Base-by-base conservation (phyloP, 2,329 filamentous ascomycete species). In the Boeremia exigua region DNA sequence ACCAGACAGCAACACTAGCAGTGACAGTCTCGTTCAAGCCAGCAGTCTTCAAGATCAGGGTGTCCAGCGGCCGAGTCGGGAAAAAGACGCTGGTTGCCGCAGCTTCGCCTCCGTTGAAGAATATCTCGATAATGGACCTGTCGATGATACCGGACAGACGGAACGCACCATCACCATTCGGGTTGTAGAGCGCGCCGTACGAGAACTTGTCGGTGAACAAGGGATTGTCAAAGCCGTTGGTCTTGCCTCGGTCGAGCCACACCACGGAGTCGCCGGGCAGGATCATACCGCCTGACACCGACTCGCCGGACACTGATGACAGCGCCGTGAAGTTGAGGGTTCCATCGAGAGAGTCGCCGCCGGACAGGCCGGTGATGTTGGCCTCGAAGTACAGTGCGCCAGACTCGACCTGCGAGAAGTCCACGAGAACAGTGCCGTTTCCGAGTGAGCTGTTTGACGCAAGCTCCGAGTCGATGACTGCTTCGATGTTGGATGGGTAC, bases 201-300 rank as follows among this genome's bases (percentile, higher is more conserved):
- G 72, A 76, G 66, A 86, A 83, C 60, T 82, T 82, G 58, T 85
- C 80, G 0, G 81, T 84, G 67, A 85, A 85, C 71, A 82, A 83
- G 1, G 79, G 75, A 58, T 84, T 82, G 14, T 81, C 78, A 63
- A 82, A 85, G 2, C 81, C 82, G 15, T 72, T 66, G 6, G 81
- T 75, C 14, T 78, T 69, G 10, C 79, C 79, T 1, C 84, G 80
- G 56, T 84, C 77, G 29, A 86, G 68, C 75, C 77, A 84, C 1
- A 75, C 74, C 1, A 46, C 19, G 6, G 46, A 33, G 56, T 83
- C 81, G 14, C 80, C 81, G 0, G 58, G 56, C 29, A 77, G 74
- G 46, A 84, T 73, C 59, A 76, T 81, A 3, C 83, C 84, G 3
- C 81, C 80, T 2, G 75, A 72, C 2, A 86, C 64, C 8, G 73